Evolutionary conservation across 2,329 filamentous ascomycete species (phyloP).

Genomic region (Ascochyta pisi): DNA sequence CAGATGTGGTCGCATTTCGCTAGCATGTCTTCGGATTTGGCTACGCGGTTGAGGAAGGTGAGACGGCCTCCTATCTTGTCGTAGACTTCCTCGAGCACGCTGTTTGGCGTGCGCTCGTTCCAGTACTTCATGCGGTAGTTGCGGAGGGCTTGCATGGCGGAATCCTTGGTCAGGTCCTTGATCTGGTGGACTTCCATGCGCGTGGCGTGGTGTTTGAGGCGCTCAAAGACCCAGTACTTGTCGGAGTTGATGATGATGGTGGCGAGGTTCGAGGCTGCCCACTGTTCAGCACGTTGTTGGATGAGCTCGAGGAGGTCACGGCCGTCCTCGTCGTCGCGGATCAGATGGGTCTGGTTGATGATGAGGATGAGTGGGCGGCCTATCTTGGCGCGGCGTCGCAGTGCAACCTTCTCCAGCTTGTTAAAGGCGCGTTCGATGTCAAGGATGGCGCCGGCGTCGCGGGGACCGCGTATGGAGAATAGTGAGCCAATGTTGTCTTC

Average conservation of each 20-base stretch:
- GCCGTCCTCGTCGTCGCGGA: slow-evolving; percentile 92
- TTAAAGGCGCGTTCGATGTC: slow-evolving; percentile 98
- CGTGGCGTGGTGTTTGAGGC: slow-evolving; percentile 88
- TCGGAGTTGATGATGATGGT: slow-evolving; percentile 96
- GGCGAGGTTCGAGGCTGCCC: slow-evolving; percentile 89
- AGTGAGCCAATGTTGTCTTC: slow-evolving; percentile 97
- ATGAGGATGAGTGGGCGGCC: slow-evolving; percentile 84
- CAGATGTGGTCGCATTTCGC: slow-evolving; percentile 76
- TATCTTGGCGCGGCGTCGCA: slow-evolving; percentile 68
- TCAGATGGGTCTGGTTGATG: slow-evolving; percentile 90
- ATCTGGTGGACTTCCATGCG: slow-evolving; percentile 94
- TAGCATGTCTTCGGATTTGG: slow-evolving; percentile 84
- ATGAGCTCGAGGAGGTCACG: slow-evolving; percentile 91
- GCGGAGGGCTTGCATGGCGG: slow-evolving; percentile 77
- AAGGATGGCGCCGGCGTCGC: slow-evolving; percentile 88
- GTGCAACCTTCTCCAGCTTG: slow-evolving; percentile 94
- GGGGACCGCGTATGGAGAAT: slow-evolving; percentile 90
- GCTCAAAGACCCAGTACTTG: slow-evolving; percentile 98
- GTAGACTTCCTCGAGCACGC: slow-evolving; percentile 78
- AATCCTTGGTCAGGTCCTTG: slow-evolving; percentile 77
- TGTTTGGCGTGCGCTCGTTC: slow-evolving; percentile 62
- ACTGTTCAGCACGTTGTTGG: slow-evolving; percentile 94
- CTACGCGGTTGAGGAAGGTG: slow-evolving; percentile 86
- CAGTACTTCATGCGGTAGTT: slow-evolving; percentile 85
- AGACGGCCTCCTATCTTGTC: slow-evolving; percentile 85